Evolutionary conservation across 306 rosid genomes (phyloP).

Genomic region (Acmispon strigosus): DNA sequence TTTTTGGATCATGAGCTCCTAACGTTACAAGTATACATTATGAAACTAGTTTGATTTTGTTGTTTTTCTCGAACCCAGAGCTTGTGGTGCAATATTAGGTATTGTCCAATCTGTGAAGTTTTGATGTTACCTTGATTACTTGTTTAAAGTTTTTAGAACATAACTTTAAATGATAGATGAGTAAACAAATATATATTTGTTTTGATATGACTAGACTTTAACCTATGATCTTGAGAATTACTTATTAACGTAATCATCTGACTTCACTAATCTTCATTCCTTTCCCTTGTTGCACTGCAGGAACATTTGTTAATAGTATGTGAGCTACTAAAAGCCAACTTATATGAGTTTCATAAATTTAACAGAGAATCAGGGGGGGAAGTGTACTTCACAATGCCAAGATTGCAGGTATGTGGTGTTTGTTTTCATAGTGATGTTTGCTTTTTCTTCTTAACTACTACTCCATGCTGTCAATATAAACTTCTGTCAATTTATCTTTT

Average conservation of each 20-base stretch:
- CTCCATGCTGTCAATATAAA: slow-evolving; percentile 16
- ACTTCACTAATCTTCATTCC: not conserved
- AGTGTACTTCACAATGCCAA: slow-evolving; percentile 98
- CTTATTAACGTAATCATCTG: not conserved
- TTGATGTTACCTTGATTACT: not conserved
- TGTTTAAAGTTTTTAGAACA: not conserved
- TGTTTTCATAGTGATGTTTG: not conserved
- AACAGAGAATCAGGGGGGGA: slow-evolving; percentile 99
- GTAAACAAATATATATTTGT: not conserved
- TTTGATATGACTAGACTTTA: not conserved
- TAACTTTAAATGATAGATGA: not conserved
- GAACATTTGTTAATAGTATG: slow-evolving; percentile 96
- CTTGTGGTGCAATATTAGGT: not conserved
- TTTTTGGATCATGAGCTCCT: not conserved
- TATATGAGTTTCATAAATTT: slow-evolving; percentile 92
- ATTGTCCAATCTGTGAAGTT: not conserved
- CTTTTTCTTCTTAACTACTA: slow-evolving; percentile 9
- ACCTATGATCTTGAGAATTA: slow-evolving; percentile 1
- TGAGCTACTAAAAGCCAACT: slow-evolving; percentile 96
- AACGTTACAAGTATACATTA: not conserved
- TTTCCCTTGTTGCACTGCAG: slow-evolving; percentile 37
- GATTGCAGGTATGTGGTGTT: slow-evolving; percentile 77
- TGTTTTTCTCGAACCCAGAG: not conserved
- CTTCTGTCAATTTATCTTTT: slow-evolving; percentile 20
- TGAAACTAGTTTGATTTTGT: not conserved